Evolutionary conservation across 2,329 filamentous ascomycete species (phyloP).

Genomic region (Xylariaceae sp.): DNA sequence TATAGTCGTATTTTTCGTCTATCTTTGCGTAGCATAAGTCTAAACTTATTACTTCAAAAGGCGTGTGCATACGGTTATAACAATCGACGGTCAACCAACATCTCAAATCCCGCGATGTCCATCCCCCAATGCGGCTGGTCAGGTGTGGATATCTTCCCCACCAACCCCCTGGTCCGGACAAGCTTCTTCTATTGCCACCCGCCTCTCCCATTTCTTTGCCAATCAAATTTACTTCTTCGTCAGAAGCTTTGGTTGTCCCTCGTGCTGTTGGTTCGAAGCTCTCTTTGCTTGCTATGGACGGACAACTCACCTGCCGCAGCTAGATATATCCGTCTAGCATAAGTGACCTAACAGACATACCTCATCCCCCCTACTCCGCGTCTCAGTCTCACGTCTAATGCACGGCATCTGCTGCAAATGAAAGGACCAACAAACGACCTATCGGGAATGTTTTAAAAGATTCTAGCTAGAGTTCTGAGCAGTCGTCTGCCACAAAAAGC

Average conservation of each 20-base stretch:
- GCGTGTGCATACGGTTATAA: too few relatives aligned
- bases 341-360: too few relatives aligned
- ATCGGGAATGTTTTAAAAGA: background rate
- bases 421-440: too few relatives aligned
- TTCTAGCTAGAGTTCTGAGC: slow-evolving; percentile 16
- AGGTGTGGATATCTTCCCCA: slow-evolving; percentile 19
- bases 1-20: too few relatives aligned
- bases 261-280: background rate
- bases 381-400: too few relatives aligned
- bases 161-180: slow-evolving; percentile 17
- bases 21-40: too few relatives aligned
- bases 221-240: slow-evolving; percentile 14
- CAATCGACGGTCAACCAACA: slow-evolving; percentile 3
- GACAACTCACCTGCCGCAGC: background rate
- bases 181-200: slow-evolving; percentile 18
- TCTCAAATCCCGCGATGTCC: slow-evolving; percentile 16
- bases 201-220: slow-evolving; percentile 26
- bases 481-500: slow-evolving; percentile 12
- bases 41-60: too few relatives aligned
- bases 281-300: background rate
- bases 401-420: too few relatives aligned
- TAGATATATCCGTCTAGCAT: too few relatives aligned
- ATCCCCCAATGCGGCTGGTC: slow-evolving; percentile 26
- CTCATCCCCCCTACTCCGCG: too few relatives aligned
- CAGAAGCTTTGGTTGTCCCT: background rate